These are phyloP conservation scores for Gossypium thurberi DNA, from an alignment of 345 rosid genomes.

Conservation along the genomic window DNA sequence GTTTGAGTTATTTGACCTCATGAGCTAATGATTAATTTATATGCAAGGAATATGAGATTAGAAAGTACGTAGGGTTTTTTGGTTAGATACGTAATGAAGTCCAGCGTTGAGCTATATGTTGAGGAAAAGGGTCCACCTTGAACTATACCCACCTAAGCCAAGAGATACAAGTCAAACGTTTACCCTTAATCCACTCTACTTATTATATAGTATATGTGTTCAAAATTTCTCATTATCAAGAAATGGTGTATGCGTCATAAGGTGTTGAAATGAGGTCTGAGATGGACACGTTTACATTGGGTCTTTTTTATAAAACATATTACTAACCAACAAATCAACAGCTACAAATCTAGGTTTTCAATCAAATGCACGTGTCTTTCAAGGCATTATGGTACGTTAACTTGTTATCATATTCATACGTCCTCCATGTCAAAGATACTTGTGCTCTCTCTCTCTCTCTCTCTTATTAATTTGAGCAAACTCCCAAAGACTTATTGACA, in stretches of 20 bases:
- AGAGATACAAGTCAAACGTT: constrained; percentile 34
- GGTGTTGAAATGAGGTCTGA: neutral
- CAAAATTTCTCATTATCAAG: neutral
- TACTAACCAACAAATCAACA: neutral
- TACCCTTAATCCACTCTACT: constrained; percentile 9
- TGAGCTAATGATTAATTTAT: neutral
- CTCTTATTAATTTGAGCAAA: neutral
- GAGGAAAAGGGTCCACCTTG: constrained; percentile 28
- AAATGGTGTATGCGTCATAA: neutral
- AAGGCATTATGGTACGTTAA: constrained; percentile 9
- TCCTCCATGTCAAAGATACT: constrained; percentile 11
- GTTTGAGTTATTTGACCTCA: neutral
- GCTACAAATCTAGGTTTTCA: neutral
- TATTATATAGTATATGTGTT: neutral
- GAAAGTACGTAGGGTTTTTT: neutral
- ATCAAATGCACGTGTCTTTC: constrained; percentile 17
- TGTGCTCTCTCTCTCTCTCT: neutral
- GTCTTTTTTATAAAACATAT: neutral
- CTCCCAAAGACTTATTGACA: neutral
- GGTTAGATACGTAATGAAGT: constrained; percentile 10
- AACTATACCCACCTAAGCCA: constrained; percentile 29
- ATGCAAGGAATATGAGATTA: neutral
- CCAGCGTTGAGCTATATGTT: neutral
- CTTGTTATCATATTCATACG: neutral
- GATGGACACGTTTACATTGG: constrained; percentile 5